Percentiles rank a stretch among this genome's conserved stretches.
phyloP scores from a whole-genome alignment of 2,329 filamentous ascomycete species.

The Blumeria hordei region DNA sequence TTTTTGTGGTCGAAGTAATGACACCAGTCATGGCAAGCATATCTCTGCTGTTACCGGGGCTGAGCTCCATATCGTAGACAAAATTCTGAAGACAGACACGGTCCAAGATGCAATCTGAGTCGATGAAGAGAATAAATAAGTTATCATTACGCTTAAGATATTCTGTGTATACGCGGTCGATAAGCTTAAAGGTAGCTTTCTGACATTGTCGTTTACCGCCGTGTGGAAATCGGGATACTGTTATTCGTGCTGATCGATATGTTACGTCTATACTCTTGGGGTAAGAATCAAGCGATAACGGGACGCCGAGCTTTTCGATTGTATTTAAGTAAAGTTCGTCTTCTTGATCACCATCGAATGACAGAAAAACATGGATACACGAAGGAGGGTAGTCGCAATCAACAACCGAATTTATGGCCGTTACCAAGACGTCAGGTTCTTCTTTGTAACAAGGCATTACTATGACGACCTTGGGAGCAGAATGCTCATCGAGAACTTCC shows the following conservation, averaged over 20 bases:
- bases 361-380: constrained; percentile 85
- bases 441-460: constrained; percentile 97
- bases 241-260: constrained; percentile 64
- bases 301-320: constrained; percentile 62
- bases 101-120: constrained; percentile 90
- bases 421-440: constrained; percentile 58
- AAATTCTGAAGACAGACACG: constrained; percentile 86
- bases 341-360: constrained; percentile 75
- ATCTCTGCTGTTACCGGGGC: constrained; percentile 70
- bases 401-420: constrained; percentile 74
- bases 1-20: constrained; percentile 80
- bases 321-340: constrained; percentile 77
- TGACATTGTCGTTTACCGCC: constrained; percentile 88
- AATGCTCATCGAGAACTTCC: constrained; percentile 57
- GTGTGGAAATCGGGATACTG: constrained; percentile 76
- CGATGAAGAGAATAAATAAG: constrained; percentile 87
- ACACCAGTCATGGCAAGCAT: constrained; percentile 97
- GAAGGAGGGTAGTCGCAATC: constrained; percentile 82
- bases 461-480: constrained; percentile 80
- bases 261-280: constrained; percentile 76
- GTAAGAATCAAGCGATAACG: constrained; percentile 50
- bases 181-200: constrained; percentile 76
- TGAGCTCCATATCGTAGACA: constrained; percentile 95
- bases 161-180: constrained; percentile 73
- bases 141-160: constrained; percentile 79